Conservation (phyloP, 192 early-diverging fungal genomes). For the Entomortierella parvispora region DNA sequence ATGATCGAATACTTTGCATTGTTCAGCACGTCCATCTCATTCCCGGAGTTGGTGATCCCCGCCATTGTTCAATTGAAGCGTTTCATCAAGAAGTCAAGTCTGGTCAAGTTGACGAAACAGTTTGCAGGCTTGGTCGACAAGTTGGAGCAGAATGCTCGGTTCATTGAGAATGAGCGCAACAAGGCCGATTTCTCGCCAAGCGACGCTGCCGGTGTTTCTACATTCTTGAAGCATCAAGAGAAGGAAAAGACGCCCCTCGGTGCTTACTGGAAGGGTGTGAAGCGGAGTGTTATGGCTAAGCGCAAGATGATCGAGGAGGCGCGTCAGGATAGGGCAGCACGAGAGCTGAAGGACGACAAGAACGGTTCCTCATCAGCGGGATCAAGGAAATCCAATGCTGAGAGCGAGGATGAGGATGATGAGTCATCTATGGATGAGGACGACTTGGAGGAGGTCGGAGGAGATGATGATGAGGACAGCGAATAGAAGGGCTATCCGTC, state of each 20-base stretch:
- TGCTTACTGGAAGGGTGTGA: slow-evolving; percentile 48
- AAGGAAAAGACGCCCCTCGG: slow-evolving; percentile 50
- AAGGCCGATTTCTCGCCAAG: slow-evolving; percentile 71
- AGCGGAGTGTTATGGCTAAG: slow-evolving; percentile 42
- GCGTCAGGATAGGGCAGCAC: slow-evolving; percentile 32
- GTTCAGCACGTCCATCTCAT: slow-evolving; percentile 83
- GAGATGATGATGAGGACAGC: slow-evolving; percentile 38
- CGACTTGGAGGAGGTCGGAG: slow-evolving; percentile 38
- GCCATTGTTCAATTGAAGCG: slow-evolving; percentile 86
- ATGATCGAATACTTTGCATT: slow-evolving; percentile 82
- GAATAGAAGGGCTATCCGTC: slow-evolving; percentile 31
- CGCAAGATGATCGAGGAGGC: slow-evolving; percentile 51
- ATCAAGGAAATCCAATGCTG: slow-evolving; percentile 26
- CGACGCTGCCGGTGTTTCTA: slow-evolving; percentile 52
- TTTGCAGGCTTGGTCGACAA: slow-evolving; percentile 87
- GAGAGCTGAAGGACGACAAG: slow-evolving; percentile 12
- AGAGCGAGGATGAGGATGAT: slow-evolving; percentile 26
- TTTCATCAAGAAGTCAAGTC: slow-evolving; percentile 82
- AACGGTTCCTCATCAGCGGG: neutral
- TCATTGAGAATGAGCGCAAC: slow-evolving; percentile 78
- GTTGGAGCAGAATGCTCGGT: slow-evolving; percentile 82
- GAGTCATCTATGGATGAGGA: slow-evolving; percentile 51
- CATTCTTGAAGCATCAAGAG: slow-evolving; percentile 40
- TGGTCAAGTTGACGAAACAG: slow-evolving; percentile 83
- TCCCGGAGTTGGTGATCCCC: slow-evolving; percentile 94